phyloP scores from a whole-genome alignment of 305 asterid genomes.

The Fraxinus nigra region DNA sequence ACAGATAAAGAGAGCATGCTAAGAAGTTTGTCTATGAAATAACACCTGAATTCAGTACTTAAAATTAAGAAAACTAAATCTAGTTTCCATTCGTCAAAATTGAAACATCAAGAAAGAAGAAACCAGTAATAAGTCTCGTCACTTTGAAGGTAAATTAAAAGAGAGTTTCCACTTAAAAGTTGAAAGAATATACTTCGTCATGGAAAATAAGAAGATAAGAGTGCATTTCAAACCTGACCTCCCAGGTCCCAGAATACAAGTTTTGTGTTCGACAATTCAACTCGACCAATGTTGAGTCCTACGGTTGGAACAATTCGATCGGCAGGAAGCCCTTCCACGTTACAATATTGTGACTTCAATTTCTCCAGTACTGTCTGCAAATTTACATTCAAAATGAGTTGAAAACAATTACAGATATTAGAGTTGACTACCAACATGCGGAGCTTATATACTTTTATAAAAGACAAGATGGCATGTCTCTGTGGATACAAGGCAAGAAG shows the following conservation, averaged over 20 bases:
- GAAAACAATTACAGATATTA: neutral
- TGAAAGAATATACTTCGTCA: neutral
- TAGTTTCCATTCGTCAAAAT: neutral
- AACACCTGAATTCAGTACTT: neutral
- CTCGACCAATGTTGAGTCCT: constrained; percentile 95
- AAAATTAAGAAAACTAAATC: neutral
- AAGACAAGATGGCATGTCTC: neutral
- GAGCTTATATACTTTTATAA: neutral
- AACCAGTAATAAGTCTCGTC: neutral
- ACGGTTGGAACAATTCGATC: constrained; percentile 98
- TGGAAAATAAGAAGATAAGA: neutral
- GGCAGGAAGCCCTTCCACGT: constrained; percentile 87
- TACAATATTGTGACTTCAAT: constrained; percentile 81
- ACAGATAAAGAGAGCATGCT: neutral
- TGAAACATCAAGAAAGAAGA: neutral
- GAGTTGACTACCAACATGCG: neutral
- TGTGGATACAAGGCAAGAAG: neutral
- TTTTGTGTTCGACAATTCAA: constrained; percentile 74
- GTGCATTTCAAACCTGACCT: constrained; percentile 79
- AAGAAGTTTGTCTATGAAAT: neutral
- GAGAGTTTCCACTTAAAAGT: neutral
- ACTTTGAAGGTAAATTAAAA: neutral
- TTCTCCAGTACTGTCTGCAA: constrained; percentile 88
- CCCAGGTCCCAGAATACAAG: constrained; percentile 99
- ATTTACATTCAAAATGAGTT: constrained; percentile 1